Base-by-base conservation (phyloP, 495 filamentous ascomycete genomes). In the Eremomyces bilateralis region DNA sequence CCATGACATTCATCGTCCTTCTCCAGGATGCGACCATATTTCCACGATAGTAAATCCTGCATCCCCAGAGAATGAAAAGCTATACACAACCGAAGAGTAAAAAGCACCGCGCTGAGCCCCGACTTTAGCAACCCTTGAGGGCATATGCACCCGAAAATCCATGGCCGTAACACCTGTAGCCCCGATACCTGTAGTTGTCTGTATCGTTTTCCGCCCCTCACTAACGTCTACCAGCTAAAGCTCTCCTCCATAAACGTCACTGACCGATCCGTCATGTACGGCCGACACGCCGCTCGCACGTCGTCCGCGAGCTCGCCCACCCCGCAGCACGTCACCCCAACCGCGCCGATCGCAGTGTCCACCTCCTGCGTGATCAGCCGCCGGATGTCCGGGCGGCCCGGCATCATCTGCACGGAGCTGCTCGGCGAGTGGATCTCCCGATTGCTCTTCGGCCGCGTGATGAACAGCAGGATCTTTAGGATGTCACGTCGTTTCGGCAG, bases 301-400 rank as follows among this genome's bases (percentile, higher is more conserved):
- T 90, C 80, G 49, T 94, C 85, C 17, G 71, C 73, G 43, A 95
- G 53, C 16, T 67, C 60, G 4, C 85, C 85, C 12, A 80, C 81
- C 12, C 85, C 85, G 42, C 85, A 93, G 12, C 91, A 79, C 17
- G 73, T 67, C 35, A 94, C 84, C n/a, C 67, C 75, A 75, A 92
- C 83, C 3, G 83, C 79, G 15, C 88, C 88, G 21, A 80, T 52
- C 50, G 80, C 77, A 39, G 68, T 64, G 45, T 70, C 65, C 15
- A 78, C 67, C 54, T 91, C 82, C 62, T 75, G 74, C 15, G 67
- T 63, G 18, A 92, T 54, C 20, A 93, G 53, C 2, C 73, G 71
- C 18, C 74, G 64, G 35, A 91, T 68, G 46, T 88, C 77, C 6
- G 88, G 88, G 35, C 80, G 67, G 2, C 80, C 79, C 4, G 74